phyloP scores from a whole-genome alignment of 441 rosid genomes.

The Adansonia rubrostipa region DNA sequence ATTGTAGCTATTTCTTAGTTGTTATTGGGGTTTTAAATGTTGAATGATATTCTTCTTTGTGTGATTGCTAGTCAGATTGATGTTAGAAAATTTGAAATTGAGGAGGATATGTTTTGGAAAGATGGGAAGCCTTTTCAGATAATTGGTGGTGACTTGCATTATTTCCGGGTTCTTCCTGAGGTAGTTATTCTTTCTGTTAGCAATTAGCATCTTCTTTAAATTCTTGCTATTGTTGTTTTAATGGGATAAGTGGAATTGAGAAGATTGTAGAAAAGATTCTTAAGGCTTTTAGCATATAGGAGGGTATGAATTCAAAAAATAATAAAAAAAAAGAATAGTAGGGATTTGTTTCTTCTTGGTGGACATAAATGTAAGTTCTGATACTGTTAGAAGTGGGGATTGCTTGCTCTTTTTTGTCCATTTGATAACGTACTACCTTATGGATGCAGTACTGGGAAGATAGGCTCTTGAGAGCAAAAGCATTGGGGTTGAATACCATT shows the following conservation, averaged over 20 bases:
- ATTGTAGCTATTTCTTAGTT: background rate
- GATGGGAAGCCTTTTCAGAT: conserved; percentile 72
- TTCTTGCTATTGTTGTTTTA: conserved; percentile 3
- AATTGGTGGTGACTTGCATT: conserved; percentile 95
- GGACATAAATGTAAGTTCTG: background rate
- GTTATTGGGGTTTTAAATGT: background rate
- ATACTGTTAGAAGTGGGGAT: conserved; percentile 11
- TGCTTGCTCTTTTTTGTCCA: conserved; percentile 2
- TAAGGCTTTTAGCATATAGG: background rate
- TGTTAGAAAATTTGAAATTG: conserved; percentile 58
- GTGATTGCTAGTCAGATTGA: conserved; percentile 31
- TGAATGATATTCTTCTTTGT: background rate
- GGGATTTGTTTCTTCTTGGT: background rate
- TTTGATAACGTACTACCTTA: conserved; percentile 23
- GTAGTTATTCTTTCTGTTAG: conserved; percentile 41
- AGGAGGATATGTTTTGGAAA: conserved; percentile 80
- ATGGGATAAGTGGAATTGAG: conserved; percentile 1
- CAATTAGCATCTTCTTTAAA: background rate
- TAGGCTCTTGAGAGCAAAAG: conserved; percentile 81
- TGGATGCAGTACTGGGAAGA: conserved; percentile 84
- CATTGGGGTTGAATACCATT: conserved; percentile 84
- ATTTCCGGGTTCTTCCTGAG: conserved; percentile 89
- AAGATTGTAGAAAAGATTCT: background rate
- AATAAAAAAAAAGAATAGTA: background rate
- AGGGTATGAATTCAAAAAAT: background rate